Evolutionary conservation across 176 grass and related monocot species (phyloP).

Genomic region (Zizania latifolia): DNA sequence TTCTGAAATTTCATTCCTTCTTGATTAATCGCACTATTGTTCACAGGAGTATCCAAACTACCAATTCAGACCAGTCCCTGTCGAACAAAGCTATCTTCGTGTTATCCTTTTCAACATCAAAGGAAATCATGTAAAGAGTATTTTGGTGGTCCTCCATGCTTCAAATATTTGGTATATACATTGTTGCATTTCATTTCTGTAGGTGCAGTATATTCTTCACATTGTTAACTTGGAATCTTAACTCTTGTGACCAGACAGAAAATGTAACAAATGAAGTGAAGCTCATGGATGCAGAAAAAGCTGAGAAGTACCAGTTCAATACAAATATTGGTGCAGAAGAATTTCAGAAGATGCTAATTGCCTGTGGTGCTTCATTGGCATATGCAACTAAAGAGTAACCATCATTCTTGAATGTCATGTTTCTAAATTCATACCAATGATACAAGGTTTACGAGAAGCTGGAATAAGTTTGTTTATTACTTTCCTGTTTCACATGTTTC

Average conservation of each 20-base stretch:
- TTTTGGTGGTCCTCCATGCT: constrained; percentile 49
- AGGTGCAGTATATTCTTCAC: constrained; percentile 13
- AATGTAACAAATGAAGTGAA: constrained; percentile 58
- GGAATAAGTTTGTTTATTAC: neutral
- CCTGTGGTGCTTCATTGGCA: constrained; percentile 61
- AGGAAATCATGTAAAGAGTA: constrained; percentile 67
- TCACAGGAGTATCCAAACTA: constrained; percentile 57
- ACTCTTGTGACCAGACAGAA: constrained; percentile 33
- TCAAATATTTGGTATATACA: constrained; percentile 44
- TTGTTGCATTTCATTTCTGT: constrained; percentile 18
- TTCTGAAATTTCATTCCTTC: constrained; percentile 18
- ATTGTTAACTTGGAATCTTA: constrained; percentile 17
- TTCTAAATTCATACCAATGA: neutral
- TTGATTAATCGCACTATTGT: constrained; percentile 26
- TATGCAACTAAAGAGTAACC: constrained; percentile 78
- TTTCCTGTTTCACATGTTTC: constrained; percentile 3
- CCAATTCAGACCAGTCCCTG: constrained; percentile 47
- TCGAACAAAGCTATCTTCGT: constrained; percentile 41
- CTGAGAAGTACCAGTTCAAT: constrained; percentile 60
- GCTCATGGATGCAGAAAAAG: constrained; percentile 62
- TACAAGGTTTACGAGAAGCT: neutral
- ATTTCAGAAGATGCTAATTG: constrained; percentile 68
- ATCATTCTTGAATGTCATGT: constrained; percentile 27
- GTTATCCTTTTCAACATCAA: constrained; percentile 67
- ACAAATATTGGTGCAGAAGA: constrained; percentile 41